These are phyloP conservation scores for Monoraphidium neglectum DNA, from an alignment of 139 green algal species.

Conservation along the genomic window DNA sequence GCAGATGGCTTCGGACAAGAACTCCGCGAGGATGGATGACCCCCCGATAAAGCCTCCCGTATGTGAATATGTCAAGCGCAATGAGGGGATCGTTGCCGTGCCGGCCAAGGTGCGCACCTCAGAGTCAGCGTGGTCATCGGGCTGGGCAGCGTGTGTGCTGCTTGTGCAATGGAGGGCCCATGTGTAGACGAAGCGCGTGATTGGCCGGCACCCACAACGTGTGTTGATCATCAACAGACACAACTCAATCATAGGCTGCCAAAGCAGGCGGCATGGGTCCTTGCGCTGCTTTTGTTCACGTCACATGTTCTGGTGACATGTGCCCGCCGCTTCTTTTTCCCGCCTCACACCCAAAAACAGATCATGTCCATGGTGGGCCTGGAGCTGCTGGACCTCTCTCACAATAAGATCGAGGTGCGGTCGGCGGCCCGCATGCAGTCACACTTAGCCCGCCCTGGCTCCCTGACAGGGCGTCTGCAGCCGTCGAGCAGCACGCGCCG, in stretches of 20 bases:
- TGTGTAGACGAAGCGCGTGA: too few relatives aligned
- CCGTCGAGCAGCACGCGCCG: background rate
- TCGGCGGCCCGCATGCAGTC: background rate
- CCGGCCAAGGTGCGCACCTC: conserved; percentile 15
- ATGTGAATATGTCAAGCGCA: conserved; percentile 14
- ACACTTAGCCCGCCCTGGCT: background rate
- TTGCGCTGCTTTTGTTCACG: too few relatives aligned
- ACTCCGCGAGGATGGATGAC: too few relatives aligned
- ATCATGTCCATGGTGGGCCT: conserved; percentile 16
- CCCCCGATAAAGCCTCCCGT: background rate
- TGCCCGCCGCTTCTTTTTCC: too few relatives aligned
- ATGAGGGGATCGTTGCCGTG: background rate
- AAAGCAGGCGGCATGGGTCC: too few relatives aligned
- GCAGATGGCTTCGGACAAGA: too few relatives aligned
- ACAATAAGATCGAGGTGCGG: conserved; percentile 29
- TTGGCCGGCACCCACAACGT: too few relatives aligned
- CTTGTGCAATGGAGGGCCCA: background rate
- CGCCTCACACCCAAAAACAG: too few relatives aligned
- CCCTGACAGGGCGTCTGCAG: background rate
- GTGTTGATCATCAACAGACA: too few relatives aligned
- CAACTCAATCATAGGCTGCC: too few relatives aligned
- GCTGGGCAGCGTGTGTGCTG: background rate
- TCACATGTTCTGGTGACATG: too few relatives aligned
- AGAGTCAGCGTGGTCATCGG: background rate
- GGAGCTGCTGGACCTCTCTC: conserved; percentile 23